Evolutionary conservation across 108 stramenopile genomes (phyloP).

Genomic region (Cyclotella kingstonii): DNA sequence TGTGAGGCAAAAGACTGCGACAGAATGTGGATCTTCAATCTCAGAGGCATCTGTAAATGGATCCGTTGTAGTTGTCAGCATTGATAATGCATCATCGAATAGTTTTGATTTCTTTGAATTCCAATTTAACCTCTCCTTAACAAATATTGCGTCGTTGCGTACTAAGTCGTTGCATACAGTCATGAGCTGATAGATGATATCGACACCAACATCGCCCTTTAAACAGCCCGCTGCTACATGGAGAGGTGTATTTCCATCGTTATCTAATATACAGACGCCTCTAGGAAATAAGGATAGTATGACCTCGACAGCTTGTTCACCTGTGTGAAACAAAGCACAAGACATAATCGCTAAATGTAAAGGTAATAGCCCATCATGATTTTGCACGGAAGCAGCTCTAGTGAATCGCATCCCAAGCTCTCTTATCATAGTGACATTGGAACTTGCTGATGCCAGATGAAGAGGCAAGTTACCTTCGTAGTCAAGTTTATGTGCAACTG

Average conservation of each 20-base stretch:
- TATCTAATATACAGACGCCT: conserved; percentile 69
- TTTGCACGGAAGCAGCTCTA: conserved; percentile 82
- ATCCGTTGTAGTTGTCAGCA: conserved; percentile 29
- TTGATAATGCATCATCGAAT: conserved; percentile 38
- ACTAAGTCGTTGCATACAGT: conserved; percentile 62
- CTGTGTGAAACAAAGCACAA: conserved; percentile 39
- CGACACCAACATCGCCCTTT: conserved; percentile 57
- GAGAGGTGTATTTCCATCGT: conserved; percentile 82
- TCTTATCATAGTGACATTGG: conserved; percentile 70
- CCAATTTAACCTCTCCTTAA: conserved; percentile 11
- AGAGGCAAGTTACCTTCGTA: conserved; percentile 83
- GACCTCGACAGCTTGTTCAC: conserved; percentile 24
- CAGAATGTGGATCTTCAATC: conserved; percentile 7
- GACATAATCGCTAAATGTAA: conserved; percentile 71
- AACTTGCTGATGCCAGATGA: conserved; percentile 77
- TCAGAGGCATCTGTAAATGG: conserved; percentile 10
- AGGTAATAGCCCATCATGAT: conserved; percentile 84
- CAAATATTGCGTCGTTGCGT: conserved; percentile 6
- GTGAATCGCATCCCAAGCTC: conserved; percentile 71
- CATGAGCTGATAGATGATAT: conserved; percentile 64
- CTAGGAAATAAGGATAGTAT: conserved; percentile 66
- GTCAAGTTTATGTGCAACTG: conserved; percentile 80
- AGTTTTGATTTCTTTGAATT: conserved; percentile 32
- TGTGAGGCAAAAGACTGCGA: conserved; percentile 25
- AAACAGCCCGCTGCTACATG: conserved; percentile 69